These are phyloP conservation scores for Hypoxylon rickii DNA, from an alignment of 495 filamentous ascomycete genomes.

Conservation along the genomic window DNA sequence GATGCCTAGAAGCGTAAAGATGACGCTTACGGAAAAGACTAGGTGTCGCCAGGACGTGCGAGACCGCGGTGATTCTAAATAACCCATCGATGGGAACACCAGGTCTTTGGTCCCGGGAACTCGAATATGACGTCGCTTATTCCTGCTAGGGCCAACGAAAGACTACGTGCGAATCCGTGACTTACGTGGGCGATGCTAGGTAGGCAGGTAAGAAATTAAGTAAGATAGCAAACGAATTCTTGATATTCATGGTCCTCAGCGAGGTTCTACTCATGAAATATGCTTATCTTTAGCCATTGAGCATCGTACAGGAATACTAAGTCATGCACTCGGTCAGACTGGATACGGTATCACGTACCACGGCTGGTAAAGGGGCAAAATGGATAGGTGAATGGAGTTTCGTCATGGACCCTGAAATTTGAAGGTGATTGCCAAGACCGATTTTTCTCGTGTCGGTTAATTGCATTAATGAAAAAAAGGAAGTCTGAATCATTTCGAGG, in stretches of 20 bases:
- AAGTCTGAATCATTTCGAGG: too few species aligned
- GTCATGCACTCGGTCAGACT: background rate
- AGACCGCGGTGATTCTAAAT: background rate
- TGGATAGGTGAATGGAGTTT: background rate
- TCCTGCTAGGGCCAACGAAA: background rate
- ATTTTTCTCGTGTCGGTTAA: background rate
- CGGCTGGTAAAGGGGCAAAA: background rate
- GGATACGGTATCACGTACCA: slow-evolving; percentile 2
- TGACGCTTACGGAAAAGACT: slow-evolving; percentile 4
- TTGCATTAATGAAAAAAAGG: too few species aligned
- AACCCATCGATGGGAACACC: slow-evolving; percentile 11
- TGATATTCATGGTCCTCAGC: background rate
- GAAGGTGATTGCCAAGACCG: slow-evolving; percentile 24
- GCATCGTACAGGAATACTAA: too few species aligned
- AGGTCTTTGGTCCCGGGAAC: background rate
- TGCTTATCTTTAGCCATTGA: too few species aligned
- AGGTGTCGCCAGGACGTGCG: slow-evolving; percentile 8
- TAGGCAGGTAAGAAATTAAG: background rate
- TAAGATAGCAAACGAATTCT: background rate
- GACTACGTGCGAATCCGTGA: background rate
- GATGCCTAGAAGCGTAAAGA: slow-evolving; percentile 18
- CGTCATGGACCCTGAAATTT: slow-evolving; percentile 20
- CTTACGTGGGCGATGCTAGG: background rate
- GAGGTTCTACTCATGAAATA: background rate
- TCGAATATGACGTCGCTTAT: slow-evolving; percentile 2